Conservation (phyloP, 768 basidiomycete genomes). For the Calocybe indica region DNA sequence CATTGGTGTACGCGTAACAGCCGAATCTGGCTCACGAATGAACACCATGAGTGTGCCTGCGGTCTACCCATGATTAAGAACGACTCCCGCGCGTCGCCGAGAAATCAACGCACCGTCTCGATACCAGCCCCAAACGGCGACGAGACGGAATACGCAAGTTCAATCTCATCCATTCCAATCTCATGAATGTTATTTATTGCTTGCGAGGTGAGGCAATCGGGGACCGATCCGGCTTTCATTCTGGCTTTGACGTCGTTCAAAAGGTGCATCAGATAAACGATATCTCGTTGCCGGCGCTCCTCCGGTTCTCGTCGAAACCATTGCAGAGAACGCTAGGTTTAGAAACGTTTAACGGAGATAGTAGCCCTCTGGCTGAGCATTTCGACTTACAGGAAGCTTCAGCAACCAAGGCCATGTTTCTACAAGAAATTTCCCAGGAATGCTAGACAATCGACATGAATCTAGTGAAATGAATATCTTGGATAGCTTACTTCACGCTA, state of each 20-base stretch:
- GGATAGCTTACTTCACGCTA: conserved; percentile 26
- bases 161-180: conserved; percentile 33
- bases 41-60: conserved; percentile 24
- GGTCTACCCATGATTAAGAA: conserved; percentile 14
- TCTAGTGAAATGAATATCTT: neutral
- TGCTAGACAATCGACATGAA: conserved; percentile 17
- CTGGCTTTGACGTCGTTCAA: conserved; percentile 36
- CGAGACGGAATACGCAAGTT: conserved; percentile 38
- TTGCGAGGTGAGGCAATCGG: conserved; percentile 33
- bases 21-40: conserved; percentile 18
- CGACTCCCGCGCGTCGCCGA: neutral
- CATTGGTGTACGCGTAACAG: neutral
- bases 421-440: conserved; percentile 43
- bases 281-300: conserved; percentile 28
- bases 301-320: conserved; percentile 40
- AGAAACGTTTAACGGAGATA: neutral
- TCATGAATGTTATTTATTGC: conserved; percentile 28
- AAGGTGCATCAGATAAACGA: conserved; percentile 30
- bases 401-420: conserved; percentile 43
- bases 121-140: conserved; percentile 43
- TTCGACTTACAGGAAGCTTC: conserved; percentile 30
- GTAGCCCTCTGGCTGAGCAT: neutral
- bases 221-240: conserved; percentile 30
- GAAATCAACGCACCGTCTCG: conserved; percentile 28
- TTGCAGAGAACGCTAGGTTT: conserved; percentile 26